Base-by-base conservation (phyloP, 139 green algal genomes). In the Tetradesmus obliquus region DNA sequence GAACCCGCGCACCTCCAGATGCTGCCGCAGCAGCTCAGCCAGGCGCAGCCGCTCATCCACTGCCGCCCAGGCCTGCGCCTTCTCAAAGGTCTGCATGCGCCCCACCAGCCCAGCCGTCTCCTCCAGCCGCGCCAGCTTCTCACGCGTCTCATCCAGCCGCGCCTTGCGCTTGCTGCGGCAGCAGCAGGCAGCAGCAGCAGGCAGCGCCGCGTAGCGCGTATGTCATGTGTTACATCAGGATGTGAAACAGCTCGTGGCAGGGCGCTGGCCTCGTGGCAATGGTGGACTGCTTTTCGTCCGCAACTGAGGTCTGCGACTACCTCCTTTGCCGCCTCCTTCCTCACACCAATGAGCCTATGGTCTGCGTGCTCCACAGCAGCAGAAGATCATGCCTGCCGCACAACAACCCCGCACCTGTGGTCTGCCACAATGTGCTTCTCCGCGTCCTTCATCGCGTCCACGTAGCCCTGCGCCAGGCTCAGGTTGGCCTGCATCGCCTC, bases 101-200 rank as follows among this genome's bases (percentile, higher is more conserved):
- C 79, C 74, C 66, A 88, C 5, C 32, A 92, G 79, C 55, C 87
- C 57, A 19, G 89, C 74, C n/a, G 69, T 87, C n/a, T 87, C 51
- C 80, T 71, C 60, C 24, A 94, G 83, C 79, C 94, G 84, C 87
- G 72, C 6, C 57, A 95, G 76, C 80, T 93, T 69, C 22, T 72
- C 86, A 45, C 81, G 66, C 22, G 92, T 55, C 20, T 93, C 71
- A 60, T 86, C 60, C 53, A 94, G 5, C 1, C 91, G 55, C 15
- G 74, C 88, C 54, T 74, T 88, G 24, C 66, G 79, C 13, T n/a
- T 69, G 89, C 57, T 89, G 45, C 79, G 88, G 66, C 66, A 76
- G 10, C 9, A 72, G 32, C 84, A 5, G 66, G 55, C 32, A 74
- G 2, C 8, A 90, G 20, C 55, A 85, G 79, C 57, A 90, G 69